phyloP scores from a whole-genome alignment of 1,284 basidiomycete species.

The Volvariella volvacea region DNA sequence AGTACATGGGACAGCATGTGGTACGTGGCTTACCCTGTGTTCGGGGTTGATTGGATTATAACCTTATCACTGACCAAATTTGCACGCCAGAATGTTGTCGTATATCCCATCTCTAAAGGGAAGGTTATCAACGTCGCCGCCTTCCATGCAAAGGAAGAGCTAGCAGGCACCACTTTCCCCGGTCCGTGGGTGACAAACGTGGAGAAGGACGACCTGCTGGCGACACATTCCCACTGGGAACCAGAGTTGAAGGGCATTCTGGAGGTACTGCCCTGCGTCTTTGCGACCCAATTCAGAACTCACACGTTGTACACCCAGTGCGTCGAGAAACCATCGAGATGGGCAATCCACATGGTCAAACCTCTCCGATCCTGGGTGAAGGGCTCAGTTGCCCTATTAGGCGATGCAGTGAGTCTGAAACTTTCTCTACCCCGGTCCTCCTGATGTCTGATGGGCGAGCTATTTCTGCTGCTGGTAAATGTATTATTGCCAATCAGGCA shows the following conservation, averaged over 20 bases:
- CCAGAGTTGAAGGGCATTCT: constrained; percentile 19
- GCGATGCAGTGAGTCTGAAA: constrained; percentile 35
- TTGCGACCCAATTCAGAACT: constrained; percentile 18
- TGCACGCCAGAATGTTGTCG: constrained; percentile 17
- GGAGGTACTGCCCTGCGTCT: constrained; percentile 25
- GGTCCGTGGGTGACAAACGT: constrained; percentile 17
- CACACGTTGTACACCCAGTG: constrained; percentile 21
- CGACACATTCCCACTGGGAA: constrained; percentile 17
- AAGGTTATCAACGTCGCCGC: constrained; percentile 21
- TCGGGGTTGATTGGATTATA: background rate
- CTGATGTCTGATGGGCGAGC: too few relatives aligned
- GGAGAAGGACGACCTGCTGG: constrained; percentile 15
- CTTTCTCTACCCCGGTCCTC: background rate
- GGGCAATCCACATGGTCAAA: constrained; percentile 36
- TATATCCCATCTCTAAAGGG: constrained; percentile 21
- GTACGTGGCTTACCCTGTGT: constrained; percentile 7
- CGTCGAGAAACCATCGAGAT: constrained; percentile 32
- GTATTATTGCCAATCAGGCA: constrained; percentile 23
- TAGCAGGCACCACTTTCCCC: constrained; percentile 14
- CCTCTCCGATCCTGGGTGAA: constrained; percentile 31
- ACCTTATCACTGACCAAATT: background rate
- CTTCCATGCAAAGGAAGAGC: constrained; percentile 18
- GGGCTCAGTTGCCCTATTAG: constrained; percentile 31
- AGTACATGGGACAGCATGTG: constrained; percentile 21
- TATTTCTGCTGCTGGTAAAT: constrained; percentile 6